A percentile compares a stretch with the other conserved stretches of the same genome.
These are phyloP conservation scores for Penicillium roqueforti DNA, from an alignment of 495 filamentous ascomycete species.

Conservation along the genomic window DNA sequence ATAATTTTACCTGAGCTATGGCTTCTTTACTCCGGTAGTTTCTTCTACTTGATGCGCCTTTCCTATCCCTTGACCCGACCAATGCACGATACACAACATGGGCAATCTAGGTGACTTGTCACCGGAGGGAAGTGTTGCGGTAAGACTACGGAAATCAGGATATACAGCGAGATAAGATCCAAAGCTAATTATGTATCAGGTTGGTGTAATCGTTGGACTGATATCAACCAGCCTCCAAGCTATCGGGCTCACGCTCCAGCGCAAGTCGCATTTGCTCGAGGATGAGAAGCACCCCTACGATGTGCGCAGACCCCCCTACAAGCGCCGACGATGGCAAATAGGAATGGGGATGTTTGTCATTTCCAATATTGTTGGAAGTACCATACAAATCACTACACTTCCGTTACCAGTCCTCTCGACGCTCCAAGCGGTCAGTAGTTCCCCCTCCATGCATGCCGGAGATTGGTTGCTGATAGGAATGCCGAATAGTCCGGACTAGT, in stretches of 20 bases:
- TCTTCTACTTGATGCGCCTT: slow-evolving; percentile 19
- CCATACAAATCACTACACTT: slow-evolving; percentile 95
- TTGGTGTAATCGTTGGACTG: slow-evolving; percentile 90
- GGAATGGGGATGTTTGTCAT: slow-evolving; percentile 97
- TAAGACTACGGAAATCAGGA: slow-evolving; percentile 38
- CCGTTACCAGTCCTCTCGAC: slow-evolving; percentile 94
- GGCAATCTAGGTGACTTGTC: slow-evolving; percentile 78
- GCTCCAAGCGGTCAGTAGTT: slow-evolving; percentile 68
- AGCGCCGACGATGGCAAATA: slow-evolving; percentile 90
- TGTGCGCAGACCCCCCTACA: slow-evolving; percentile 78
- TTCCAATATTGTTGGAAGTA: slow-evolving; percentile 89
- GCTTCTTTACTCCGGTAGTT: slow-evolving; percentile 20
- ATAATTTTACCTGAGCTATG: slow-evolving; percentile 19
- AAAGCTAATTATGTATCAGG: slow-evolving; percentile 41
- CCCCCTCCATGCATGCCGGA: slow-evolving; percentile 1
- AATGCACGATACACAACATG: slow-evolving; percentile 49
- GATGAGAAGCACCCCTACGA: slow-evolving; percentile 85
- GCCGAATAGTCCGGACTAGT: slow-evolving; percentile 70
- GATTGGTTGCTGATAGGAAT: slow-evolving; percentile 1
- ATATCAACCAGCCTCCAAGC: slow-evolving; percentile 91
- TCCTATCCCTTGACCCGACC: slow-evolving; percentile 17
- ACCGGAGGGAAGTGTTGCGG: slow-evolving; percentile 80
- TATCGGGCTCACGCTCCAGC: slow-evolving; percentile 93
- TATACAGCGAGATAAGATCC: background rate
- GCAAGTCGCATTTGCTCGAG: slow-evolving; percentile 97